Evolutionary conservation across 176 grass and related monocot genomes (phyloP).

Genomic region (Bothriochloa decipiens): DNA sequence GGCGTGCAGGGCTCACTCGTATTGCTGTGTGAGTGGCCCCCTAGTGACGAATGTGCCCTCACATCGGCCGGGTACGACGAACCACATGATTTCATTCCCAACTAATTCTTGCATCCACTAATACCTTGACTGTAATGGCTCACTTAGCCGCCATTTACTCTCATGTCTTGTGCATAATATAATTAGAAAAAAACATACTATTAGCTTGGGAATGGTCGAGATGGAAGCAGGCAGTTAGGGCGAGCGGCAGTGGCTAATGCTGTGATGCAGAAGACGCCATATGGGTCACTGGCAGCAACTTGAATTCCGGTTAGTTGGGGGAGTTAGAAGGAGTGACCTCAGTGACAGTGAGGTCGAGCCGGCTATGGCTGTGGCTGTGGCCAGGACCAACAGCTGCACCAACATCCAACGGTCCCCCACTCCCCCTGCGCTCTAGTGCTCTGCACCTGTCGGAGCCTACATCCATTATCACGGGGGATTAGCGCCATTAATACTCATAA

Average conservation of each 20-base stretch:
- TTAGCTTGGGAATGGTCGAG: not conserved
- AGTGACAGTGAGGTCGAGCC: constrained; percentile 1
- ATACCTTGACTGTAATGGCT: not conserved
- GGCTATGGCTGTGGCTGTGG: too few relatives aligned
- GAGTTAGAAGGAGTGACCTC: constrained; percentile 38
- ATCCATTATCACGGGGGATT: constrained; percentile 21
- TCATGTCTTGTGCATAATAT: too few relatives aligned
- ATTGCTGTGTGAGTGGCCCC: not conserved
- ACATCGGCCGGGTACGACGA: not conserved
- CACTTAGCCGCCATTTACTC: too few relatives aligned
- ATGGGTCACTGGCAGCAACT: constrained; percentile 15
- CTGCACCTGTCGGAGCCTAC: constrained; percentile 31
- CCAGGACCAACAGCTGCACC: constrained; percentile 16
- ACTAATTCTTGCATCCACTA: constrained; percentile 32
- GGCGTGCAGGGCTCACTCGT: not conserved
- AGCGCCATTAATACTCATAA: constrained; percentile 38
- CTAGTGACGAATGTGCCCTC: constrained; percentile 32
- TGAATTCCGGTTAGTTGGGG: constrained; percentile 47
- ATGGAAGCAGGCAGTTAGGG: constrained; percentile 28
- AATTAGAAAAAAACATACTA: too few relatives aligned
- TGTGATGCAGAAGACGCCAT: not conserved
- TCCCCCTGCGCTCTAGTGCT: not conserved
- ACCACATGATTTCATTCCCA: constrained; percentile 41
- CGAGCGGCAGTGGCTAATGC: not conserved
- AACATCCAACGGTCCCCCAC: constrained; percentile 48